These are phyloP conservation scores for Trichophyton rubrum DNA, from an alignment of 2,329 filamentous ascomycete genomes.

Conservation along the genomic window DNA sequence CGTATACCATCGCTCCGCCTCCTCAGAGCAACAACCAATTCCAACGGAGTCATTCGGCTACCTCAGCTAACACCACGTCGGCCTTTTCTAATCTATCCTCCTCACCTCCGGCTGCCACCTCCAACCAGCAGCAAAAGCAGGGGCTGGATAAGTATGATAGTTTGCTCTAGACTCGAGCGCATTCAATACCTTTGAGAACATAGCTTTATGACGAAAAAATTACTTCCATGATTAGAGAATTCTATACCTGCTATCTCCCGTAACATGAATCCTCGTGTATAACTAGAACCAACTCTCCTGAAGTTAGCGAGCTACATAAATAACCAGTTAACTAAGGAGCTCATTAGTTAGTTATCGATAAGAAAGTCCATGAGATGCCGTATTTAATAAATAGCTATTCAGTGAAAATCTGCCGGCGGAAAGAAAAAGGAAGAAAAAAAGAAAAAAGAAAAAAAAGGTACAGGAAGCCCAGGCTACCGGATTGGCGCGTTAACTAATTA, in stretches of 20 bases:
- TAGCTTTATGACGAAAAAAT: background rate
- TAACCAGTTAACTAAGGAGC: background rate
- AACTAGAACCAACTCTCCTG: too few relatives aligned
- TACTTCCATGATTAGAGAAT: background rate
- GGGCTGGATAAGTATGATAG: conserved; percentile 47
- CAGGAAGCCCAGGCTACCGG: background rate
- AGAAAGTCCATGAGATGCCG: background rate
- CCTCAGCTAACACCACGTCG: background rate
- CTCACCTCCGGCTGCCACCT: conserved; percentile 7
- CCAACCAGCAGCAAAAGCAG: conserved; percentile 20
- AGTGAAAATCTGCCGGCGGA: background rate
- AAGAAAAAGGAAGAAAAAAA: too few relatives aligned
- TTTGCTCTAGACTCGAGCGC: conserved; percentile 31
- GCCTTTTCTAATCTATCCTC: background rate
- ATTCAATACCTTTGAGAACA: background rate
- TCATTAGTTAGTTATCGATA: background rate
- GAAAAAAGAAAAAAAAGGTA: background rate
- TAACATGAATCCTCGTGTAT: background rate
- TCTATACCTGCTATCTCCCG: background rate
- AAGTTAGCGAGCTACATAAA: background rate
- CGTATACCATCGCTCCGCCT: conserved; percentile 19
- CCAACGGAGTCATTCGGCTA: background rate
- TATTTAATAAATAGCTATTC: background rate
- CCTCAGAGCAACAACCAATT: conserved; percentile 7
- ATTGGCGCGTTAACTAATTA: background rate